These are phyloP conservation scores for Ophiosphaerella herpotricha DNA, from an alignment of 2,329 filamentous ascomycete genomes.

Conservation along the genomic window DNA sequence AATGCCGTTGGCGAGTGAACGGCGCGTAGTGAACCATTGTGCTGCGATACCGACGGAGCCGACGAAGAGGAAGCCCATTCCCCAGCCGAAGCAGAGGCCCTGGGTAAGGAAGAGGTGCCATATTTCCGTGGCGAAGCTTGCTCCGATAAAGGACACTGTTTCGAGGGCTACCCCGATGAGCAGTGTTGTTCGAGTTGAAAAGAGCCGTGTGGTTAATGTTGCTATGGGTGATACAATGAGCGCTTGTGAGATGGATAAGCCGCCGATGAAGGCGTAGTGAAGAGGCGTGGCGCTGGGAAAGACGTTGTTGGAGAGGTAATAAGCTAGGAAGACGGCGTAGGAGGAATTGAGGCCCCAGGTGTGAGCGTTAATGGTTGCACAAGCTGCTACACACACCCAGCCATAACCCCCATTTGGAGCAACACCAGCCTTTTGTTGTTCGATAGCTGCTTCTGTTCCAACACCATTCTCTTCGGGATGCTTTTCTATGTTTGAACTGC, in stretches of 20 bases:
- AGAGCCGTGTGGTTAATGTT: constrained; percentile 63
- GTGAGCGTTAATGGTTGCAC: constrained; percentile 52
- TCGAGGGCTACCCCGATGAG: constrained; percentile 68
- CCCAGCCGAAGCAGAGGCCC: constrained; percentile 75
- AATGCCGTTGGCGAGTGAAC: constrained; percentile 72
- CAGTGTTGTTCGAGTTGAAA: constrained; percentile 68
- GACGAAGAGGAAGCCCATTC: constrained; percentile 78
- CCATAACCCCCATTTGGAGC: constrained; percentile 67
- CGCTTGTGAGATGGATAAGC: constrained; percentile 67
- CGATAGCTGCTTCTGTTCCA: background rate
- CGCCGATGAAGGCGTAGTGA: constrained; percentile 78
- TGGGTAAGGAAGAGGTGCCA: constrained; percentile 80
- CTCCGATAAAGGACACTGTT: constrained; percentile 67
- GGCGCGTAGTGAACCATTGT: constrained; percentile 73
- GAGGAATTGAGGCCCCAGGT: constrained; percentile 76
- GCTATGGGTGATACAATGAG: constrained; percentile 71
- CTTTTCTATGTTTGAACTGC: background rate
- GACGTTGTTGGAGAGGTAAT: constrained; percentile 66
- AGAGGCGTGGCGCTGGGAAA: constrained; percentile 68
- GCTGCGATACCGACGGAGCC: constrained; percentile 69
- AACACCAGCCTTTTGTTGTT: constrained; percentile 34
- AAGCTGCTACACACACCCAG: constrained; percentile 57
- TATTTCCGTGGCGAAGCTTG: constrained; percentile 69
- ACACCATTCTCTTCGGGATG: background rate
- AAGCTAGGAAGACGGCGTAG: constrained; percentile 74